Evolutionary conservation across 2,329 filamentous ascomycete genomes (phyloP), one percentile per base, ranked within the genome.

Genomic region (Microcyclosporella mali): DNA sequence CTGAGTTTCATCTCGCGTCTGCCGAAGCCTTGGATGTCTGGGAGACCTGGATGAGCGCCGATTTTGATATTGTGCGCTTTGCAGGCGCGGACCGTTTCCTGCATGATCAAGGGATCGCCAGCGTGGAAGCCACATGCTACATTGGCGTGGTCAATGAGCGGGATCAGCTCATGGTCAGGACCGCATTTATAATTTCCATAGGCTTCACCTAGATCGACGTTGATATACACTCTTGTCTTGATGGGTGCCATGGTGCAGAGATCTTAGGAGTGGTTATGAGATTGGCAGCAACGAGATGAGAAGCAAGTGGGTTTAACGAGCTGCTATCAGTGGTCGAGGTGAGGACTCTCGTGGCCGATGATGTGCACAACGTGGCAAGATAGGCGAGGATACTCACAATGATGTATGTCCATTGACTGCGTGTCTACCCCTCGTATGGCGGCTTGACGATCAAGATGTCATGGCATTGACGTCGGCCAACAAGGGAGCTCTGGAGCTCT

Each of bases 21-120:
- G 2, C 80, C 80, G 52, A 84, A 84, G 7, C 80, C 80, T 62
- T 78, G 71, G 16, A 81, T 68, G 56, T 84, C 80, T n/a, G 76
- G 78, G 1, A 82, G 66, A 1, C 79, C 78, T 0, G 80, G 80
- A 52, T 84, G 80, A 0, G 81, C 81, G 6, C 80, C 80, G 4
- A 77, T 65, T 37, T 68, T 69, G 47, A 83, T 71, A 44, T 69
- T 68, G 59, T 79, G 71, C 32, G 70, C 58, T 60, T 81, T 82
- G 62, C 76, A 79, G 14, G 72, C 66, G 8, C 65, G 66, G 9
- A 82, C 73, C 0, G 78, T 82, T 43, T 77, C 67, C 36, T 72
- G 65, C 79, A 83, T 84, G 41, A 81, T 79, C n/a, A 77, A 56
- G 0, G 79, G 79, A 47, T 84, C 80, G 31, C 78, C 74, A 25